Percentiles rank a stretch among this genome's conserved stretches.
These are phyloP conservation scores for Staphylotrichum longicolle DNA, from an alignment of 495 filamentous ascomycete species.

Conservation along the genomic window DNA sequence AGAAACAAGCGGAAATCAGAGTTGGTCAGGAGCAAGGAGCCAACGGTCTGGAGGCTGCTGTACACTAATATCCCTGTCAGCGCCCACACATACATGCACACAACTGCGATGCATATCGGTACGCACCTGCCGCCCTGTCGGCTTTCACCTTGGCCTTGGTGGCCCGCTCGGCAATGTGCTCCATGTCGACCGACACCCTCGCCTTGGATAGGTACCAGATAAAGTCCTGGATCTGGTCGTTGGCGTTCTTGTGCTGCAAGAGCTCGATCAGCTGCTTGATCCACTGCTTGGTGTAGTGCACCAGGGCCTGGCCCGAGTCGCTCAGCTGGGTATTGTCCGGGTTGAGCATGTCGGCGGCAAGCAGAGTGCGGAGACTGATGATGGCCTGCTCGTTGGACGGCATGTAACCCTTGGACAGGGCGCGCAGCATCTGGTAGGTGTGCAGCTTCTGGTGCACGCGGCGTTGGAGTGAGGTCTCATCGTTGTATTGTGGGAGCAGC, in stretches of 20 bases:
- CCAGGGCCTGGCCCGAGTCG: slow-evolving; percentile 68
- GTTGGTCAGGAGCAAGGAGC: slow-evolving; percentile 80
- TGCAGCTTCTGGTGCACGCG: slow-evolving; percentile 82
- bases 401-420: slow-evolving; percentile 83
- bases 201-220: slow-evolving; percentile 80
- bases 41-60: slow-evolving; percentile 78
- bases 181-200: slow-evolving; percentile 64
- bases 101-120: not conserved
- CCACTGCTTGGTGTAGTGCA: slow-evolving; percentile 69
- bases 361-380: slow-evolving; percentile 74
- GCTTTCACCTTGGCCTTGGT: slow-evolving; percentile 65
- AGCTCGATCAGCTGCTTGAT: slow-evolving; percentile 73
- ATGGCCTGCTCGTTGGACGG: slow-evolving; percentile 84
- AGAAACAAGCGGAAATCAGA: slow-evolving; percentile 86
- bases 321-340: slow-evolving; percentile 73
- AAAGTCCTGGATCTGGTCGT: slow-evolving; percentile 89
- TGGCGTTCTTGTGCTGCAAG: slow-evolving; percentile 72
- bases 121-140: slow-evolving; percentile 71
- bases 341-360: slow-evolving; percentile 75
- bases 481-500: slow-evolving; percentile 78
- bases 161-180: slow-evolving; percentile 61
- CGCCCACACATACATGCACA: not conserved
- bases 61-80: slow-evolving; percentile 56
- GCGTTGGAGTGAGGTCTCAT: slow-evolving; percentile 76
- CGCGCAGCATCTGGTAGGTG: slow-evolving; percentile 85